Base-by-base conservation (phyloP, 129 eudicot species). In the Pseudognaphalium luteoalbum region DNA sequence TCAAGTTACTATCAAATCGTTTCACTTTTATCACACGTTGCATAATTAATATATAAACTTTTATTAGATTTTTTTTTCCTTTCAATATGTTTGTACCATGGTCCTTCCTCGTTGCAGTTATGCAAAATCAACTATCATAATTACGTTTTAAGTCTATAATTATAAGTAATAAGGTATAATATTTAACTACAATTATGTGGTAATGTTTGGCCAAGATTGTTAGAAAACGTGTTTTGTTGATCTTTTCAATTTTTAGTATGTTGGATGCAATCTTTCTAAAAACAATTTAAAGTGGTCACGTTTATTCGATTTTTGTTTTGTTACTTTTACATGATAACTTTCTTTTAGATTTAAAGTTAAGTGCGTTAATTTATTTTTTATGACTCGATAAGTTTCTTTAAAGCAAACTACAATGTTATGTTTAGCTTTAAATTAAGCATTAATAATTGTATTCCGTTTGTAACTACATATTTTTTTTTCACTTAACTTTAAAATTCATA, bases 281-380 rank as follows among this genome's bases (percentile, higher is more conserved):
- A 14, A 25, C 37, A 19, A 17, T 29, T 65, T 15, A 72, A 20
- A 56, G 50, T 71, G 10, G 19, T 63, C 79, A 64, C 34, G 33
- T 64, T 35, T 64, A 44, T 44, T 32, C 7, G 47, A 3, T 63
- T 75, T 42, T 2, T 17, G 57, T 47, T 22, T 74, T 47, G 57
- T 74, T 16, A 62, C 78, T 28, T 74, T 39, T 61, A 61, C 68
- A 29, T 39, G 69, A 39, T 74, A 16, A 41, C 39, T 19, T 21
- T 20, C 52, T 19, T 34, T 5, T 22, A 34, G 20, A 28, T 56
- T 34, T 72, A 22, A 57, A 57, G 32, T 33, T 0, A 15, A 39
- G 20, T 58, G 15, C n/a, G 14, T 56, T 72, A 33, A 15, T 72
- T 33, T 12, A 4, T 1, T 72, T 19, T 57, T 20, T 72, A 57